Evolutionary conservation across 208 protist genomes (phyloP).

Genomic region (Tritrichomonas foetus): DNA sequence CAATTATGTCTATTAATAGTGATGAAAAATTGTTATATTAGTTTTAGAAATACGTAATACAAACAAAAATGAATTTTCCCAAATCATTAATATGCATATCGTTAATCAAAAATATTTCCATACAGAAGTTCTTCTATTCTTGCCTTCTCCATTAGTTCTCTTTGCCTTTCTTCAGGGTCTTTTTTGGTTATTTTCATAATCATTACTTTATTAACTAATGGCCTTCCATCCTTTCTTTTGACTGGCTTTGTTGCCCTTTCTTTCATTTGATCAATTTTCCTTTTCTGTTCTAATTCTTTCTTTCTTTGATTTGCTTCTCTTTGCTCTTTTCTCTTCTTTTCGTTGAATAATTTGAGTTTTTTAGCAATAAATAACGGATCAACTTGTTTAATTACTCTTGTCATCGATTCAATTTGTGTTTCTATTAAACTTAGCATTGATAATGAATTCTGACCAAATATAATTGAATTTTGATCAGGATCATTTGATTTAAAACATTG

Average conservation of each 20-base stretch:
- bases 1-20: too few species aligned
- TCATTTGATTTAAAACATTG: background rate
- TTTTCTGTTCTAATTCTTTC: background rate
- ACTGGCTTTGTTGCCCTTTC: constrained; percentile 30
- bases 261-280: background rate
- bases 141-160: background rate
- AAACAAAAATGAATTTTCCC: too few species aligned
- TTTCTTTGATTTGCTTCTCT: background rate
- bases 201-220: background rate
- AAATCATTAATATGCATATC: too few species aligned
- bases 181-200: background rate
- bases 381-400: background rate
- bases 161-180: background rate
- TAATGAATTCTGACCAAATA: background rate
- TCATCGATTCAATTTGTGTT: background rate
- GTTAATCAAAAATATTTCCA: background rate
- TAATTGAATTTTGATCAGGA: background rate
- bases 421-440: constrained; percentile 17
- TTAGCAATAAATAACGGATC: background rate
- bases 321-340: background rate
- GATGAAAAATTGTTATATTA: too few species aligned
- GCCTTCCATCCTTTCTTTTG: background rate
- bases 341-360: background rate
- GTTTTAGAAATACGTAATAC: too few species aligned
- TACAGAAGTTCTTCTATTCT: background rate